Base-by-base conservation (phyloP, 2,329 filamentous ascomycete genomes). In the Ophiocordyceps camponoti-leonardi region DNA sequence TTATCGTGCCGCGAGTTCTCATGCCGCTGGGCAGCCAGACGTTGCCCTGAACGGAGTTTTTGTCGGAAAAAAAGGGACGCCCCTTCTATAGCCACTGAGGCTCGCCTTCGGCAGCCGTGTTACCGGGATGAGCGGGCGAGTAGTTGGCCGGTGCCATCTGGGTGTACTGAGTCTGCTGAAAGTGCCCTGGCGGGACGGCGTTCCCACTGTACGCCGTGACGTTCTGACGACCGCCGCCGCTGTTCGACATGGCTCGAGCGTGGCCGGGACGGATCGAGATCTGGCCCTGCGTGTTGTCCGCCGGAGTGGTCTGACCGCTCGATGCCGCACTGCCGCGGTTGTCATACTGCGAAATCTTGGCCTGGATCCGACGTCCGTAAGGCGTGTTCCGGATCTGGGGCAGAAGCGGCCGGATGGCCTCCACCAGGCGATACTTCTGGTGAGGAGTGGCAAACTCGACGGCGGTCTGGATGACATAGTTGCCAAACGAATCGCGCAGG, bases 391-490 rank as follows among this genome's bases (percentile, higher is more conserved):
- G 86, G 51, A 96, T 93, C 40, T 77, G 71, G 4, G 86, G 83
- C 37, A 96, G 68, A 49, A 93, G 80, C 1, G 88, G 86, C 37
- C 87, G 85, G 55, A 96, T 87, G 33, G 75, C 72, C 49, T 96
- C 87, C 42, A 94, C 80, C 41, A 98, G 72, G 42, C 77, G 77
- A 48, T 72, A 67, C 65, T 90, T 87, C 59, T 79, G 81, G 28
- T 78, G 71, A 7, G 75, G 71, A 46, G 87, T 85, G 13, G 84
- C 77, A 57, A 86, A 88, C 56, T 94, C 88, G 53, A 94, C 75
- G 26, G 92, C 88, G 37, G 92, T 98, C 70, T 98, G 92, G 37
- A 98, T 85, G 51, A 98, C 92, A 57, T 98, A 98, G 67, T 98
- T 98, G 61, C 86, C 92, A 58, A 86, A 98, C 0, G 83, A 86